These are phyloP conservation scores for Geranium rotundifolium DNA, from an alignment of 345 rosid species.

Conservation along the genomic window DNA sequence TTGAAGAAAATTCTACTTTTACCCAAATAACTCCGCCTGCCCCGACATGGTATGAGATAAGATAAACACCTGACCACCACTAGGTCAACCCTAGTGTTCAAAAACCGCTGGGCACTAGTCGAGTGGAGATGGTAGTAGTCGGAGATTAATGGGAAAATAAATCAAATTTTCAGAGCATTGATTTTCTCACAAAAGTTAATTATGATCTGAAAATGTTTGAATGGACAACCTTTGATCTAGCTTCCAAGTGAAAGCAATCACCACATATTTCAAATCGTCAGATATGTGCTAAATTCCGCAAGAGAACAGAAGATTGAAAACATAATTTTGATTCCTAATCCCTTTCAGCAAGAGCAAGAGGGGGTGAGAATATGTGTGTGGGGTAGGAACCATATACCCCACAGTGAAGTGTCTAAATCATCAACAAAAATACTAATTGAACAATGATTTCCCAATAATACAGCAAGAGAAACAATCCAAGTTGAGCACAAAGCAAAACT, in stretches of 20 bases:
- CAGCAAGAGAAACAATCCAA: not conserved
- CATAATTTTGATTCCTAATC: not conserved
- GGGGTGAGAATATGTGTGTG: not conserved
- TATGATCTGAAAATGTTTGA: not conserved
- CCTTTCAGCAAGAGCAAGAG: not conserved
- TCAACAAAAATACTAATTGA: not conserved
- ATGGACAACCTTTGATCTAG: not conserved
- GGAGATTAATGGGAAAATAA: too few relatives aligned
- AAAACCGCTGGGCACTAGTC: too few relatives aligned
- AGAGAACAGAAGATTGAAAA: not conserved
- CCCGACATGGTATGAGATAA: too few relatives aligned
- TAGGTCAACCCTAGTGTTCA: too few relatives aligned
- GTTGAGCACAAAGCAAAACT: too few relatives aligned
- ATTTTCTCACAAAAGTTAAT: too few relatives aligned
- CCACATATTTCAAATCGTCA: not conserved
- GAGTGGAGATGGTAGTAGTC: too few relatives aligned
- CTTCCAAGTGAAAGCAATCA: not conserved
- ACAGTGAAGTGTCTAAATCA: not conserved
- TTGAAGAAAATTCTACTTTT: too few relatives aligned
- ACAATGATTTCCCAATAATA: not conserved
- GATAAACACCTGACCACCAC: too few relatives aligned
- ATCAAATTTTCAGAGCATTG: too few relatives aligned
- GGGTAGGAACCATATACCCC: too few relatives aligned
- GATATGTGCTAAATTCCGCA: not conserved
- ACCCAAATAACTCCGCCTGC: too few relatives aligned